These are phyloP conservation scores for Xanthoparmelia taractica DNA, from an alignment of 495 filamentous ascomycete genomes.

Conservation along the genomic window DNA sequence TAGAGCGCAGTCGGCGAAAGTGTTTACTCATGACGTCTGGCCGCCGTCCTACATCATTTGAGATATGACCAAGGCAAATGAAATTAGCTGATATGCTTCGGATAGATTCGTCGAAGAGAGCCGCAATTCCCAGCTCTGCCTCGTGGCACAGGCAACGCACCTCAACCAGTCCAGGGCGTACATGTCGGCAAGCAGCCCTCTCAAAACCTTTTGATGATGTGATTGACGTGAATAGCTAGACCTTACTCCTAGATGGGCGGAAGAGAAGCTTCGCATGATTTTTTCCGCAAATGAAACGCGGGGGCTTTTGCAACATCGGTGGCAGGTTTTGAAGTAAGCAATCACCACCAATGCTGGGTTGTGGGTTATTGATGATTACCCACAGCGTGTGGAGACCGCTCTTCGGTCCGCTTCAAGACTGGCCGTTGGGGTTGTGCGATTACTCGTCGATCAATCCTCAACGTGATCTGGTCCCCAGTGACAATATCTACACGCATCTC, in stretches of 20 bases:
- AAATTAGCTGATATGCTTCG: background rate
- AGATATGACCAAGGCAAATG: background rate
- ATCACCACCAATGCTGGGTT: background rate
- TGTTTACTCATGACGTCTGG: constrained; percentile 7
- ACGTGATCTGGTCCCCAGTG: constrained; percentile 7
- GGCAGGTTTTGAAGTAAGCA: constrained; percentile 9
- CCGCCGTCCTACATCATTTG: background rate
- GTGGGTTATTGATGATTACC: background rate
- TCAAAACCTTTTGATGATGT: background rate
- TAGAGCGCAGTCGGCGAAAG: background rate
- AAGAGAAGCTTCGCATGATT: constrained; percentile 3
- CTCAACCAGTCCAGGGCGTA: background rate
- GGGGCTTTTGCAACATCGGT: background rate
- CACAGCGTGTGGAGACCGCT: constrained; percentile 27
- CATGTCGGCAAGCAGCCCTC: background rate
- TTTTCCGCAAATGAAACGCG: background rate
- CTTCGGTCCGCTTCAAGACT: constrained; percentile 25
- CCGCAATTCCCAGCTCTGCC: background rate
- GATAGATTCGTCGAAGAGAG: constrained; percentile 6
- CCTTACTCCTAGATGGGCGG: constrained; percentile 1
- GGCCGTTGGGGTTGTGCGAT: constrained; percentile 31
- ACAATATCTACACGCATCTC: constrained; percentile 1
- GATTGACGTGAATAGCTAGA: background rate
- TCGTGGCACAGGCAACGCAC: background rate
- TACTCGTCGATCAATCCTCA: constrained; percentile 24